Percentiles rank a stretch among this genome's conserved stretches.
phyloP scores from a whole-genome alignment of 208 protist genomes.

The Naegleria gruberi region DNA sequence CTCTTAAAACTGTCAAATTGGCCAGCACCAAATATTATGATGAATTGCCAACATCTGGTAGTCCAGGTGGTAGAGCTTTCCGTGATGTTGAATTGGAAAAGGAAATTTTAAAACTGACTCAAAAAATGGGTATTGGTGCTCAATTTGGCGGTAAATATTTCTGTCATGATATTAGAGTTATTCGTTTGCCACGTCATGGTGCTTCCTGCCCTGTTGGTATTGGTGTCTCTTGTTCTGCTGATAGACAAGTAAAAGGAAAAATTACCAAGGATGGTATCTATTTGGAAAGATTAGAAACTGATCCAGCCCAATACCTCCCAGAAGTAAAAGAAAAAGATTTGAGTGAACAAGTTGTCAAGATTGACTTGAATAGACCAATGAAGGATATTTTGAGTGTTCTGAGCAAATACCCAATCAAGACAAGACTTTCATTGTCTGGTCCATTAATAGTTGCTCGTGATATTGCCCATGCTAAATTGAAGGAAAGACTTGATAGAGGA shows the following conservation, averaged over 20 bases:
- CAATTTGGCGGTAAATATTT: slow-evolving; percentile 97
- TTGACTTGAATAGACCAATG: slow-evolving; percentile 86
- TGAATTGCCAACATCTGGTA: slow-evolving; percentile 70
- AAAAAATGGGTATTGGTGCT: slow-evolving; percentile 84
- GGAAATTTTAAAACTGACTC: slow-evolving; percentile 71
- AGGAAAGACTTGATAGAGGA: slow-evolving; percentile 60
- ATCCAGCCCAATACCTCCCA: slow-evolving; percentile 83
- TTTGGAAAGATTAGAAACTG: slow-evolving; percentile 85
- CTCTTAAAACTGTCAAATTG: slow-evolving; percentile 90
- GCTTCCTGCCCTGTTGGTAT: slow-evolving; percentile 79
- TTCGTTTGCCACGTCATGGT: slow-evolving; percentile 81
- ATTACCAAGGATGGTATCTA: slow-evolving; percentile 90
- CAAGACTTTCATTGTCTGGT: slow-evolving; percentile 80
- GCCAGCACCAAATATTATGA: slow-evolving; percentile 84
- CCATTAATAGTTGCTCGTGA: slow-evolving; percentile 92
- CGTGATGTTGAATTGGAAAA: slow-evolving; percentile 82
- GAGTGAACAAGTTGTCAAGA: slow-evolving; percentile 59
- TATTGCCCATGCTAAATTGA: slow-evolving; percentile 88
- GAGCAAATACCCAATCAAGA: slow-evolving; percentile 73
- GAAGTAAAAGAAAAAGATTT: slow-evolving; percentile 69
- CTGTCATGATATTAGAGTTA: slow-evolving; percentile 88
- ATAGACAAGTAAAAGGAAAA: slow-evolving; percentile 81
- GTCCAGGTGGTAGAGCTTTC: slow-evolving; percentile 74
- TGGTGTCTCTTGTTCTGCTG: slow-evolving; percentile 92
- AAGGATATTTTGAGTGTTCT: slow-evolving; percentile 63